A percentile compares a stretch with the other conserved stretches of the same genome.
Conservation (phyloP, 129 eudicot species). For the Gnaphalium uliginosum region DNA sequence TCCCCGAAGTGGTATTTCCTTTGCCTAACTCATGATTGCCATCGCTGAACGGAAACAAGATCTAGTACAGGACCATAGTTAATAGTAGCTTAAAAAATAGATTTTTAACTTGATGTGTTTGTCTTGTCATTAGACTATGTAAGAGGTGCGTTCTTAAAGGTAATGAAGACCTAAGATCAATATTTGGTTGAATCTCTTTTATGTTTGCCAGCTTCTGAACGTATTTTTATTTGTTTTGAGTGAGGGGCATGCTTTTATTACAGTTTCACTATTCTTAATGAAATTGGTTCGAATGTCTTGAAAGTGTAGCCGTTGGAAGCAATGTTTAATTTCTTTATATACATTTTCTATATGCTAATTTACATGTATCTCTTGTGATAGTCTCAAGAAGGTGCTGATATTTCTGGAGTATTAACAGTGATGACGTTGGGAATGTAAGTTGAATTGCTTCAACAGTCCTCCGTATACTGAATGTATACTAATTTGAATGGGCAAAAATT, state of each 20-base stretch:
- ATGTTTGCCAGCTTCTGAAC: background rate
- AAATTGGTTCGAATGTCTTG: background rate
- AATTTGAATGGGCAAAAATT: slow-evolving; percentile 8
- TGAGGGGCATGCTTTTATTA: background rate
- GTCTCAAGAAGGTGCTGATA: slow-evolving; percentile 89
- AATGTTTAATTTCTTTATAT: background rate
- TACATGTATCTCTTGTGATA: slow-evolving; percentile 31
- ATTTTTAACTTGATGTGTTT: background rate
- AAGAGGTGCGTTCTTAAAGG: background rate
- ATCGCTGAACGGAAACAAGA: background rate
- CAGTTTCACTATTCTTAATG: background rate
- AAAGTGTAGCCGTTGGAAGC: background rate
- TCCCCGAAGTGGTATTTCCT: background rate
- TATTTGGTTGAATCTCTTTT: background rate
- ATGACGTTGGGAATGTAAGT: slow-evolving; percentile 98
- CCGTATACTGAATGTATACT: slow-evolving; percentile 18
- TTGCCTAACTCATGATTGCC: background rate
- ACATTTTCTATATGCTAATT: slow-evolving; percentile 18
- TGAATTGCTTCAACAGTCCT: slow-evolving; percentile 10
- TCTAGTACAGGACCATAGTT: background rate
- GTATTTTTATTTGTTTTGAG: background rate
- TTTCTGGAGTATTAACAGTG: slow-evolving; percentile 96
- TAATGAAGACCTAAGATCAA: background rate
- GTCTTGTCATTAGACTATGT: background rate
- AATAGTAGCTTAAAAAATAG: background rate